phyloP scores from a whole-genome alignment of 805 yeast species.

The Cyberlindnera euphorbiiphila region DNA sequence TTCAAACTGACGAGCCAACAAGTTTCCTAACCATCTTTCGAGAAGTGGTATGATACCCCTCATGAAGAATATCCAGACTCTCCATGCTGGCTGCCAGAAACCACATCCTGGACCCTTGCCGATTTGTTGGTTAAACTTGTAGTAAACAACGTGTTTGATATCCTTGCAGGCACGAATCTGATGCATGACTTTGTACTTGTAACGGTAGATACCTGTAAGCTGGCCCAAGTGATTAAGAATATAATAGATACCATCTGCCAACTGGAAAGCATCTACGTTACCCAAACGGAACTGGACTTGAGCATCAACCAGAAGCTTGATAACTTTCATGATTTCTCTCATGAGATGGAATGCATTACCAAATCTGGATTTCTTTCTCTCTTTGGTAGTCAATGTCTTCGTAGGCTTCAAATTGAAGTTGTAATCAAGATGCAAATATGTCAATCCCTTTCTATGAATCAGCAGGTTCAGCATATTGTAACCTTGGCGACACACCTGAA shows the following conservation, averaged over 20 bases:
- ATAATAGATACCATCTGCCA: conserved; percentile 93
- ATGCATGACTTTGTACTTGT: conserved; percentile 97
- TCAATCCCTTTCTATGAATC: conserved; percentile 86
- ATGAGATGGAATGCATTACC: conserved; percentile 95
- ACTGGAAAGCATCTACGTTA: conserved; percentile 84
- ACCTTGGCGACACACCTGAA: conserved; percentile 91
- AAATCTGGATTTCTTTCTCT: conserved; percentile 90
- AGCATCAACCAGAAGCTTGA: conserved; percentile 85
- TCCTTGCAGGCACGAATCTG: conserved; percentile 96
- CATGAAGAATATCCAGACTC: conserved; percentile 90
- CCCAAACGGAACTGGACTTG: conserved; percentile 91
- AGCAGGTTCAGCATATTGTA: conserved; percentile 86
- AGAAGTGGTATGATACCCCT: conserved; percentile 88
- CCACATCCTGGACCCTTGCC: conserved; percentile 99
- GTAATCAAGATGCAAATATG: conserved; percentile 90
- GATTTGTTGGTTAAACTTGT: conserved; percentile 75
- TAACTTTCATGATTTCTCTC: conserved; percentile 81
- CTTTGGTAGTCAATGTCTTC: conserved; percentile 93
- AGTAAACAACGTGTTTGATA: conserved; percentile 85
- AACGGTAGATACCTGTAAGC: conserved; percentile 92
- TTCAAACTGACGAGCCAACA: conserved; percentile 89
- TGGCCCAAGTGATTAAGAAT: conserved; percentile 92
- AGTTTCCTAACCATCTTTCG: conserved; percentile 93
- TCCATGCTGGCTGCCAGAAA: conserved; percentile 99
- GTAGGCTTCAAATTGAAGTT: conserved; percentile 96